Evolutionary conservation across 2,329 filamentous ascomycete species (phyloP).

Genomic region (Tothia fuscella): DNA sequence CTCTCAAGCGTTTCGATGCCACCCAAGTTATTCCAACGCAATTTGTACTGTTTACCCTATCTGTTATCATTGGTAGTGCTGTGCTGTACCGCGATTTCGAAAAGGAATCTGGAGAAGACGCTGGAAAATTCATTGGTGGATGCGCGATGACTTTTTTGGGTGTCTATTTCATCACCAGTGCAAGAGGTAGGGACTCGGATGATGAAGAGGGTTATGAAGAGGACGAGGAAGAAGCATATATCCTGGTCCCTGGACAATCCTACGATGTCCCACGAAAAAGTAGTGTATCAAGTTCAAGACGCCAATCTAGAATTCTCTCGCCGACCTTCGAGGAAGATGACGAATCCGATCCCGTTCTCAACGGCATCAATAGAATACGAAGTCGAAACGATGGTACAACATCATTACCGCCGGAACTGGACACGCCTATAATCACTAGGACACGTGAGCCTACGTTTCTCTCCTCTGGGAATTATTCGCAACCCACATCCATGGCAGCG

Average conservation of each 20-base stretch:
- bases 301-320: background rate
- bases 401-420: background rate
- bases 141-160: slow-evolving; percentile 89
- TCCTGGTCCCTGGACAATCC: slow-evolving; percentile 28
- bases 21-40: slow-evolving; percentile 97
- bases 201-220: slow-evolving; percentile 38
- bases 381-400: background rate
- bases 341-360: background rate
- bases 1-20: slow-evolving; percentile 85
- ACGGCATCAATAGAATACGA: too few species aligned
- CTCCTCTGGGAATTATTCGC: background rate
- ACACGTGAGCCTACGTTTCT: slow-evolving; percentile 2
- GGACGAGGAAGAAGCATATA: slow-evolving; percentile 31
- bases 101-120: slow-evolving; percentile 59
- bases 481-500: background rate
- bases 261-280: slow-evolving; percentile 6
- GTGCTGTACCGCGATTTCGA: slow-evolving; percentile 93
- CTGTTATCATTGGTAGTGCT: slow-evolving; percentile 87
- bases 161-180: slow-evolving; percentile 94
- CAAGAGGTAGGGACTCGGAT: slow-evolving; percentile 50
- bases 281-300: background rate
- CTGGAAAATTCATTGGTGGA: slow-evolving; percentile 76
- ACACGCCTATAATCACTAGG: slow-evolving; percentile 1
- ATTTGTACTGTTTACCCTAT: slow-evolving; percentile 92
- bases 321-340: too few species aligned